A percentile compares a stretch with the other conserved stretches of the same genome.
phyloP scores from a whole-genome alignment of 805 yeast genomes.

The Hanseniaspora pseudoguilliermondii region DNA sequence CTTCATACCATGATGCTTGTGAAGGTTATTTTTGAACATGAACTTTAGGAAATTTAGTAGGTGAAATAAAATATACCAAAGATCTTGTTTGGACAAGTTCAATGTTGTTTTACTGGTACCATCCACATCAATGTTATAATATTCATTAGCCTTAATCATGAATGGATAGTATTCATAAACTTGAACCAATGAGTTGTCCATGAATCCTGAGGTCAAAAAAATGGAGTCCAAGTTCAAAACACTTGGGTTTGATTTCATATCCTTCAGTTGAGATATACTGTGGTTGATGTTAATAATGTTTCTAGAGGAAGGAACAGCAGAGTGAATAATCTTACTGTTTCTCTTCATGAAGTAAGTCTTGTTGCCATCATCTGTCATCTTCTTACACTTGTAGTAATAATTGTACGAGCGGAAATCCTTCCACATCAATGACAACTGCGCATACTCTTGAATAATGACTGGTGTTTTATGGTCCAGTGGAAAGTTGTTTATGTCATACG shows the following conservation, averaged over 20 bases:
- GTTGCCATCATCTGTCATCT: slow-evolving; percentile 62
- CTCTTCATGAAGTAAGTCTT: slow-evolving; percentile 59
- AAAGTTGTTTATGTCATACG: slow-evolving; percentile 53
- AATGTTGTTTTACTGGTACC: slow-evolving; percentile 14
- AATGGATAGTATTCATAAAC: slow-evolving; percentile 80
- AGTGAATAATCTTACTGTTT: slow-evolving; percentile 40
- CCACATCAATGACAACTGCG: slow-evolving; percentile 43
- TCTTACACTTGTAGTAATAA: slow-evolving; percentile 64
- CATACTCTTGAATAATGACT: slow-evolving; percentile 67
- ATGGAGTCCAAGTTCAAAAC: slow-evolving; percentile 63
- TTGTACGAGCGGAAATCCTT: slow-evolving; percentile 40
- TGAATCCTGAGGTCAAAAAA: slow-evolving; percentile 77
- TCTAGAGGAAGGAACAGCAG: slow-evolving; percentile 38
- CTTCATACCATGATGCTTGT: slow-evolving; percentile 1
- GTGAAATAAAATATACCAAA: slow-evolving; percentile 52
- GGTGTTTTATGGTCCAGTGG: slow-evolving; percentile 47
- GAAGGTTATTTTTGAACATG: slow-evolving; percentile 2
- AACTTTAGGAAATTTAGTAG: slow-evolving; percentile 41
- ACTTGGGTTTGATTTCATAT: slow-evolving; percentile 33
- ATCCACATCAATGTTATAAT: slow-evolving; percentile 37
- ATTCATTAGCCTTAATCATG: slow-evolving; percentile 55
- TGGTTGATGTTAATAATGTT: slow-evolving; percentile 47
- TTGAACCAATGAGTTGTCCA: slow-evolving; percentile 60
- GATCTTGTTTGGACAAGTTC: slow-evolving; percentile 13
- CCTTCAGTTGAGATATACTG: slow-evolving; percentile 44